A percentile compares a stretch with the other conserved stretches of the same genome.
Conservation (phyloP, 192 early-diverging fungal species). For the Entomortierella beljakovae region DNA sequence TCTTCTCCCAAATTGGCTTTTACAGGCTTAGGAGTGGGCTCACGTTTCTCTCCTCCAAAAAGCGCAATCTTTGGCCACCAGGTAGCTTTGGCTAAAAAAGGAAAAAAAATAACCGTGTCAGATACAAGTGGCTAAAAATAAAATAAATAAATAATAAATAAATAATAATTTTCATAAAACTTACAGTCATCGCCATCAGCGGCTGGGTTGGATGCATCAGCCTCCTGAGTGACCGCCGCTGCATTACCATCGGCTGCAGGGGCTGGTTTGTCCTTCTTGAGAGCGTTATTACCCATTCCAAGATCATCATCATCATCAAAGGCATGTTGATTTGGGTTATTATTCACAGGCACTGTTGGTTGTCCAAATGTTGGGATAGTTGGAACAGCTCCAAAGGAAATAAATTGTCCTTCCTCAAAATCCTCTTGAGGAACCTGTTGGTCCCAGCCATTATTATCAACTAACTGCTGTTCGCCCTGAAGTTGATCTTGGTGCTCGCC, state of each 20-base stretch:
- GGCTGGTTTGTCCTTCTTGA: constrained; percentile 51
- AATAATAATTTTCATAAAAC: no score
- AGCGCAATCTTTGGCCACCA: constrained; percentile 47
- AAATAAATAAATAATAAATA: no score
- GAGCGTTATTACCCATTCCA: constrained; percentile 68
- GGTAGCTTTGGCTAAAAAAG: constrained; percentile 24
- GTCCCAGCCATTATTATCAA: no score
- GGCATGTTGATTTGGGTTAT: constrained; percentile 21
- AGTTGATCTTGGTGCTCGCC: constrained; percentile 41
- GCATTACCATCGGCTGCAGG: constrained; percentile 5
- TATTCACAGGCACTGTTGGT: constrained; percentile 22
- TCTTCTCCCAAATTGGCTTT: constrained; percentile 92
- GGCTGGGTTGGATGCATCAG: constrained; percentile 5
- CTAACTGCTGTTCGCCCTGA: constrained; percentile 54
- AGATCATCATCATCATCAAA: constrained; percentile 69
- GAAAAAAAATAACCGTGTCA: not conserved
- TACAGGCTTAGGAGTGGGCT: constrained; percentile 55
- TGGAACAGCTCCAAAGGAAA: constrained; percentile 50
- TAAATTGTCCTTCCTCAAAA: constrained; percentile 41
- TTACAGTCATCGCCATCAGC: constrained; percentile 44
- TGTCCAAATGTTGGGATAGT: constrained; percentile 43
- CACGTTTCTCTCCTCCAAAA: constrained; percentile 50
- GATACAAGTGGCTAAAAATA: not conserved
- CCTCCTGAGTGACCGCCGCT: not conserved
- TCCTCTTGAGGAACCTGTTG: constrained; percentile 28